Conservation (phyloP, 2,329 filamentous ascomycete species). For the Neopestalotiopsis clavispora region DNA sequence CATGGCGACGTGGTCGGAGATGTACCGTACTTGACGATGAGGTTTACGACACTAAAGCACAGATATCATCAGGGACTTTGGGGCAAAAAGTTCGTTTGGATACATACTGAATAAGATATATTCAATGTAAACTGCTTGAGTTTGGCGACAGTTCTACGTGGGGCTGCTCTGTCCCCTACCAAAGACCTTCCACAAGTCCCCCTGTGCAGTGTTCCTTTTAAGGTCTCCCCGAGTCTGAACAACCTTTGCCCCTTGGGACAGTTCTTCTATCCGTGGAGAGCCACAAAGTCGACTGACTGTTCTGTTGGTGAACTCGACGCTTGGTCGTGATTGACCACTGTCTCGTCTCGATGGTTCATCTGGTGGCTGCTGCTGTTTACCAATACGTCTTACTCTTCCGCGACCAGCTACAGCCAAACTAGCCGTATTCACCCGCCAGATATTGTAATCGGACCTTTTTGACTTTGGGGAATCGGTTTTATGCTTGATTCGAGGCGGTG, state of each 20-base stretch:
- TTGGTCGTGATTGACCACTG: not conserved
- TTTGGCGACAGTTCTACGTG: not conserved
- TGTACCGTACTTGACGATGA: too few species aligned
- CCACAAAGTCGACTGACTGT: not conserved
- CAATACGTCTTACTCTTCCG: slow-evolving; percentile 11
- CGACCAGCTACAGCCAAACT: slow-evolving; percentile 24
- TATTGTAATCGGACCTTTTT: not conserved
- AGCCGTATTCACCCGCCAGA: not conserved
- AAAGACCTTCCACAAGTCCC: slow-evolving; percentile 6
- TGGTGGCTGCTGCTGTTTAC: not conserved
- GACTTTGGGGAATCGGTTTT: slow-evolving; percentile 28
- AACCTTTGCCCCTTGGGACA: not conserved
- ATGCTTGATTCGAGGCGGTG: slow-evolving; percentile 31
- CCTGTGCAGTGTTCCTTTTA: slow-evolving; percentile 2
- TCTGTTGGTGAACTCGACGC: not conserved
- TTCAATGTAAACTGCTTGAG: not conserved
- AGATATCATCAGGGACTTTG: too few species aligned
- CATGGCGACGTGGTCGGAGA: too few species aligned
- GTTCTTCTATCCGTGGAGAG: not conserved
- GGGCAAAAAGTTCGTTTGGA: not conserved
- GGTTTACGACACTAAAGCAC: too few species aligned
- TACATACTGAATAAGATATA: not conserved
- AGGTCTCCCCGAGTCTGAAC: not conserved
- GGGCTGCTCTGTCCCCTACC: not conserved
- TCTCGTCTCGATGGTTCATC: not conserved